Evolutionary conservation across 805 yeast genomes (phyloP), one percentile per base, ranked within the genome.

Genomic region (Kuraishia piskuri): DNA sequence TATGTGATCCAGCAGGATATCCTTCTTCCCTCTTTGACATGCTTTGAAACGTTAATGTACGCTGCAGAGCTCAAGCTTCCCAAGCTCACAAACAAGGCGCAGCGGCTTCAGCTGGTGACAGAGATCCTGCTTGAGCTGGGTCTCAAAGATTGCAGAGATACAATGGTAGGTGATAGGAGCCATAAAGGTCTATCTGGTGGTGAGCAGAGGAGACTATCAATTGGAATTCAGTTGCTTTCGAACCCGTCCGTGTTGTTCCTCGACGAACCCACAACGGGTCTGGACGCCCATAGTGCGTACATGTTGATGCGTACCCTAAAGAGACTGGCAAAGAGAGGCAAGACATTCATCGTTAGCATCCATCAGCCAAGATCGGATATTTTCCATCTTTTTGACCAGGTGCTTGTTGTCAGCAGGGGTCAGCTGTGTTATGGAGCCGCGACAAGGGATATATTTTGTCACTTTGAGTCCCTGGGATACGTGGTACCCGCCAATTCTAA

Each of bases 241-340:
- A 86, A 83, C 57, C 96, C 96, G 0, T 80, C 90, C 0, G 70
- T 89, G 1, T 67, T 90, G 55, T 88, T 88, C 60, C 67, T 89
- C 47, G 96, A 89, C 65, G 96, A 89, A 60, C 96, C 96, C 5
- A 89, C 96, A 0, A 88, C 96, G 0, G 96, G 96, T 0, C 68
- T 89, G 36, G 96, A 89, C 66, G 83, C 95, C 4, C 82, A 81
- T 56, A 83, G 90, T 12, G 91, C 96, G 0, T 78, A 75, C 57
- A 69, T 82, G 53, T 71, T 89, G 37, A 77, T 89, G 17, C 70
- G 76, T 48, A 80, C 88, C 0, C 73, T 90, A 53, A 78, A 81
- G 58, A 74, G 78, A 54, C 70, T 85, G 37, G 82, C 88, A 0
- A 63, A 63, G 48, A 66, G 69, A 14, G 91, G 92, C 0, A 79